Base-by-base conservation (phyloP, 2,329 filamentous ascomycete species). In the Fusarium verticillioides region DNA sequence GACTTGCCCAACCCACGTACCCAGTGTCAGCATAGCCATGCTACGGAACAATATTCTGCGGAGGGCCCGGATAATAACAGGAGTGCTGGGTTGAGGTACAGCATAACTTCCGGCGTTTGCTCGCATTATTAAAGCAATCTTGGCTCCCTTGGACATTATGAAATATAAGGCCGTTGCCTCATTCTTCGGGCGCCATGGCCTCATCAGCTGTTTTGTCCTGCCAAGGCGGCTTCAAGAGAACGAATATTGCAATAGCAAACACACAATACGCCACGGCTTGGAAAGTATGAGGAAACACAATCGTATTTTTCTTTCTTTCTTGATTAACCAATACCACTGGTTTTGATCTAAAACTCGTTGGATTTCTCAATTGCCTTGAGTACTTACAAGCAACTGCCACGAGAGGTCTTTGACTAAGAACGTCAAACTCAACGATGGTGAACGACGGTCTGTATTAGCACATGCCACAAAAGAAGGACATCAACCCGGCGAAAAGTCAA, bases 281-380 rank as follows among this genome's bases (percentile, higher is more conserved):
- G 57, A 69, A 58, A 54, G 50, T 46, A 50, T 40, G 46, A 49
- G 50, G 62, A 43, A 52, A 28, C 65, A 37, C 21, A 46, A 53
- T 36, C 39, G n/a, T 21, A 34, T 69, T 30, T 43, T 70, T 39
- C 43, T 70, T 36, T 56, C 36, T 50, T 70, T 66, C 46, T 62
- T 60, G 28, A 36, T 61, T 50, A 40, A 60, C 49, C 49, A 19
- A 62, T 43, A 42, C 53, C 40, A 47, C 52, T 52, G 34, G 34
- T 59, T 54, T 50, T 39, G 47, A 57, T 50, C 68, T 61, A 49
- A 47, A 44, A 53, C 37, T 39, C 10, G 11, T 52, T 28, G 39
- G 16, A 56, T 49, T 32, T 43, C 44, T 9, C 28, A 53, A n/a
- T n/a, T 30, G 30, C 44, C 34, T 32, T 36, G 28, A 28, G 47